A percentile compares a stretch with the other conserved stretches of the same genome.
These are phyloP conservation scores for Pyrus pyrifolia DNA, from an alignment of 306 rosid genomes.

Conservation along the genomic window DNA sequence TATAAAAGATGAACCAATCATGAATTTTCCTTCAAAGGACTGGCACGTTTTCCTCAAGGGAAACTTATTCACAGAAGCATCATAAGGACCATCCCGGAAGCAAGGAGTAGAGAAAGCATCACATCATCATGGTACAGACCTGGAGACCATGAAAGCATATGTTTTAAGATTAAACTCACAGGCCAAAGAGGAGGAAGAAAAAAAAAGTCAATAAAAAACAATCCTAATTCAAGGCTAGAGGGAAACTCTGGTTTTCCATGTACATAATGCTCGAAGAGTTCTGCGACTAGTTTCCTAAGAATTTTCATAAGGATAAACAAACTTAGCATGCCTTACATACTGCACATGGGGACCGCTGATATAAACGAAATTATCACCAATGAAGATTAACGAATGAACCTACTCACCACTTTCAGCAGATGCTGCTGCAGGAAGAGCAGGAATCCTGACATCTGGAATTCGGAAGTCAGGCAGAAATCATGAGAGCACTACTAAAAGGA, in stretches of 20 bases:
- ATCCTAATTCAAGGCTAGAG: no score
- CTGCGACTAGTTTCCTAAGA: neutral
- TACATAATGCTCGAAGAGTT: neutral
- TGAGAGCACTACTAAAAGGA: neutral
- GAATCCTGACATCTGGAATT: constrained; percentile 76
- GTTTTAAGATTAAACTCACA: neutral
- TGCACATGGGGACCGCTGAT: neutral
- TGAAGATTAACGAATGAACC: neutral
- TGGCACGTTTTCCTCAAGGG: constrained; percentile 12
- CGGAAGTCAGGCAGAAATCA: constrained; percentile 10
- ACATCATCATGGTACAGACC: constrained; percentile 37
- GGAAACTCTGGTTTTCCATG: neutral
- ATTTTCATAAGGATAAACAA: neutral
- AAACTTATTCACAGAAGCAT: constrained; percentile 23
- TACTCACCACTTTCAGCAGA: constrained; percentile 56
- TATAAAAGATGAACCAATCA: constrained; percentile 12
- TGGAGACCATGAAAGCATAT: constrained; percentile 27
- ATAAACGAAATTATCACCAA: neutral
- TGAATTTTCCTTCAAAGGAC: constrained; percentile 14
- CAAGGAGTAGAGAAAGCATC: constrained; percentile 32
- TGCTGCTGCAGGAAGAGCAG: constrained; percentile 98
- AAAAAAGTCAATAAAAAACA: neutral
- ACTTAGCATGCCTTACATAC: neutral
- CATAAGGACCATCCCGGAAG: constrained; percentile 37
- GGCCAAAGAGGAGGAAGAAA: neutral